Evolutionary conservation across 2,329 filamentous ascomycete species (phyloP).

Genomic region (Microcyclosporella mali): DNA sequence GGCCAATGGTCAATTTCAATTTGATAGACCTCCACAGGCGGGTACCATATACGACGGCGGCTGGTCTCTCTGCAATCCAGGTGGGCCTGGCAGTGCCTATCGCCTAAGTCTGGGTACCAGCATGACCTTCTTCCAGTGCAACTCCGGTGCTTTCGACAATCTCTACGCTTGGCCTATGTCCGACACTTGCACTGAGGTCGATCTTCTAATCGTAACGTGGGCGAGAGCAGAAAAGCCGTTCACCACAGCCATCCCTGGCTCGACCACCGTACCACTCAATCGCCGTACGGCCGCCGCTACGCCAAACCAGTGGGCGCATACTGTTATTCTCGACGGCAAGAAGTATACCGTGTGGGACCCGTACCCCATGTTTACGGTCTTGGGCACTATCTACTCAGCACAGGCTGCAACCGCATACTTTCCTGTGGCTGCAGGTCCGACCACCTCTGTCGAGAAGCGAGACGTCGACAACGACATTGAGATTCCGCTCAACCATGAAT

Average conservation of each 20-base stretch:
- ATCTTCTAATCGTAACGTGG: not conserved
- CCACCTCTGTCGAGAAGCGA: not conserved
- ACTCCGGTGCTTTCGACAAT: slow-evolving; percentile 72
- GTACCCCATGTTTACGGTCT: not conserved
- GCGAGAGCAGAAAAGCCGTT: not conserved
- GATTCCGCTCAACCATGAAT: not conserved
- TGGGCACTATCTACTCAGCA: not conserved
- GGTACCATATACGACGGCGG: slow-evolving; percentile 68
- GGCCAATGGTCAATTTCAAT: slow-evolving; percentile 73
- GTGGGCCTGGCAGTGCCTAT: slow-evolving; percentile 48
- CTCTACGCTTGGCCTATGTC: slow-evolving; percentile 58
- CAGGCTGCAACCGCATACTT: not conserved
- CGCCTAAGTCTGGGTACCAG: slow-evolving; percentile 61
- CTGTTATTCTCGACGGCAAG: not conserved
- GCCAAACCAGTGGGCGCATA: not conserved
- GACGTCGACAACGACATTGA: not conserved
- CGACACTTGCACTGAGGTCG: not conserved
- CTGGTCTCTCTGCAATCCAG: slow-evolving; percentile 57
- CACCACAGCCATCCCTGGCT: not conserved
- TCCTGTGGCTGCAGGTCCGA: not conserved
- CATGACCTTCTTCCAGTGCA: slow-evolving; percentile 66
- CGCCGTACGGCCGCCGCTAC: not conserved
- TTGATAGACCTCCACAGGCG: slow-evolving; percentile 60
- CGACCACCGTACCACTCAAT: not conserved
- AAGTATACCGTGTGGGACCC: not conserved